Evolutionary conservation across 192 early-diverging fungal species (phyloP).

Genomic region (Coemansia nantahalensis): DNA sequence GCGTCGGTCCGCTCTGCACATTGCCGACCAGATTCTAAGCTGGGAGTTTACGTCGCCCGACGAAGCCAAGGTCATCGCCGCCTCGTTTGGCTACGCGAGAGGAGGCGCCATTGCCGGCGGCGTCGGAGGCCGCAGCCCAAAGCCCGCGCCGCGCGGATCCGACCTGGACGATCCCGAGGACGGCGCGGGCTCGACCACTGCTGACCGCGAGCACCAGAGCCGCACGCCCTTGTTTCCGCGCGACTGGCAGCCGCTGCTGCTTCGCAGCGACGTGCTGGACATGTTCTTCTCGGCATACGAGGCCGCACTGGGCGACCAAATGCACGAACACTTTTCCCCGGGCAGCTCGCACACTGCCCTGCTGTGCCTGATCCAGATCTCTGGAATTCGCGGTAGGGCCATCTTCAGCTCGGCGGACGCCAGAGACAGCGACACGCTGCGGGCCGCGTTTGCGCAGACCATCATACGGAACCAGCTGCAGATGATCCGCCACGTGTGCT

Average conservation of each 20-base stretch:
- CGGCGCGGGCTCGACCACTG: slow-evolving; percentile 16
- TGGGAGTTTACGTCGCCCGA: slow-evolving; percentile 42
- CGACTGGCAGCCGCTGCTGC: slow-evolving; percentile 37
- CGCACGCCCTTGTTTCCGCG: slow-evolving; percentile 42
- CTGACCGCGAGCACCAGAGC: slow-evolving; percentile 22
- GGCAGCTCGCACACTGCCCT: slow-evolving; percentile 48
- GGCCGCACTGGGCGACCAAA: slow-evolving; percentile 43
- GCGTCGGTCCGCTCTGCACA: slow-evolving; percentile 43
- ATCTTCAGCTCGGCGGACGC: slow-evolving; percentile 24
- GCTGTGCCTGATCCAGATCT: slow-evolving; percentile 47
- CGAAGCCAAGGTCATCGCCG: slow-evolving; percentile 16
- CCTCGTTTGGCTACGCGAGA: slow-evolving; percentile 30
- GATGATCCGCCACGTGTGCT: slow-evolving; percentile 45
- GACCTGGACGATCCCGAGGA: slow-evolving; percentile 6
- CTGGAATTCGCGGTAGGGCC: slow-evolving; percentile 40
- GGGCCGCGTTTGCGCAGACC: slow-evolving; percentile 31
- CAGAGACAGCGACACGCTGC: slow-evolving; percentile 22
- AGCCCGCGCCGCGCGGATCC: not conserved
- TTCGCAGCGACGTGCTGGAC: slow-evolving; percentile 33
- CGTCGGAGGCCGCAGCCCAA: not conserved
- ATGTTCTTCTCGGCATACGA: slow-evolving; percentile 51
- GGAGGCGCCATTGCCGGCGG: not conserved
- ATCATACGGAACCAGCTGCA: slow-evolving; percentile 46
- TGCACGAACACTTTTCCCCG: slow-evolving; percentile 47
- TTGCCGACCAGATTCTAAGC: slow-evolving; percentile 34